phyloP scores from a whole-genome alignment of 768 basidiomycete genomes.

The Wakefieldia striispora region DNA sequence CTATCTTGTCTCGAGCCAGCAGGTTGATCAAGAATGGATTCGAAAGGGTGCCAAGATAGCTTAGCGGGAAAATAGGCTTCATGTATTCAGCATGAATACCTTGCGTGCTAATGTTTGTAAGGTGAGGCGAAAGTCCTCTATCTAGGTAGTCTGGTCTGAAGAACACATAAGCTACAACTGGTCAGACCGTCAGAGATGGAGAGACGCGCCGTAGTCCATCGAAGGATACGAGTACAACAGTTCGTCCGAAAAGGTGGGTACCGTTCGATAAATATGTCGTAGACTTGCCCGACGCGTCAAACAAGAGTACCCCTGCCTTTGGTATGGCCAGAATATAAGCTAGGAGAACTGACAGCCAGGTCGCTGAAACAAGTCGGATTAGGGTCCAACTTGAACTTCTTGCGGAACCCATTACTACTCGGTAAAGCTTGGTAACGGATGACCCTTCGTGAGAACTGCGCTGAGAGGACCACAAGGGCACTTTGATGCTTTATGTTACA shows the following conservation, averaged over 20 bases:
- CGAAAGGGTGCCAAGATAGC: constrained; percentile 23
- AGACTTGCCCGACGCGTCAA: neutral
- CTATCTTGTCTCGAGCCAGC: no score
- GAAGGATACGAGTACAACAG: constrained; percentile 81
- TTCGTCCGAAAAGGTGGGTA: constrained; percentile 73
- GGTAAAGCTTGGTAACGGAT: no score
- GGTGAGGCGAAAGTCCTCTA: constrained; percentile 74
- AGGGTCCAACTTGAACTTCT: neutral
- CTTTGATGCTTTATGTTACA: no score
- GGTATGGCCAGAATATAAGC: constrained; percentile 1
- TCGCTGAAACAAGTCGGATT: constrained; percentile 6
- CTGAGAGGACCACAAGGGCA: no score
- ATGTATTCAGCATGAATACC: constrained; percentile 81
- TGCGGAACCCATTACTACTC: no score
- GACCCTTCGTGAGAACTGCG: no score
- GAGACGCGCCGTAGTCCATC: constrained; percentile 54
- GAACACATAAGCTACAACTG: neutral
- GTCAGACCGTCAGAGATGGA: neutral
- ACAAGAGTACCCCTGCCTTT: neutral
- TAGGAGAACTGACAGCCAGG: constrained; percentile 6
- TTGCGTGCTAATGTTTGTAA: constrained; percentile 69
- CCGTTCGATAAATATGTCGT: constrained; percentile 56
- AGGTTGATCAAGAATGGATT: neutral
- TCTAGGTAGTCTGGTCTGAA: constrained; percentile 74
- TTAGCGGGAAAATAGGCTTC: constrained; percentile 77